Evolutionary conservation across 2,329 filamentous ascomycete genomes (phyloP), one percentile per base, ranked within the genome.

Genomic region (Hypomyces rosellus): DNA sequence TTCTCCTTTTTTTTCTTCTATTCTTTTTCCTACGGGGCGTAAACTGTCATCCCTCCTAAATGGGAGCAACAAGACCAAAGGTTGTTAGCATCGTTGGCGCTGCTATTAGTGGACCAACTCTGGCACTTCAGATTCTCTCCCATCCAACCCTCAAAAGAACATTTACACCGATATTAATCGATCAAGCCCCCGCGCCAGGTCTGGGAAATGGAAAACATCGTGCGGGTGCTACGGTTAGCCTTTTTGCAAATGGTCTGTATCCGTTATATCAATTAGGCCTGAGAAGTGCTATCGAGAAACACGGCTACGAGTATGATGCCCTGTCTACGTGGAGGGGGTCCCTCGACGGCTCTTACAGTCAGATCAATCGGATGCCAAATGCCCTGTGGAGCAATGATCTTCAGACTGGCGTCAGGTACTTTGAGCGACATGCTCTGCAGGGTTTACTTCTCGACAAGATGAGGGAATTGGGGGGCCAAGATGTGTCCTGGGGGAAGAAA

Each of bases 211-310:
- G 54, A 16, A 46, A 45, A 4, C 55, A 57, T 46, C 55, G 54
- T 22, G 54, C 54, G 15, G 59, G 58, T 25, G 58, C 57, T 38
- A 58, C 59, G 3, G 59, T 60, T 5, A 54, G 54, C 14, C 52
- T 60, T 38, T 59, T 61, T 12, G 48, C 58, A 8, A 61, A 59
- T 34, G 58, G 59, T 8, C 41, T 62, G 13, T 57, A 58, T 33
- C 54, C 57, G 4, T 45, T 60, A 12, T 44, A 45, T 36, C 43
- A 48, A 11, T 54, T 62, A 4, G 55, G 57, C 3, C 58, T 60
- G 7, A 54, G 53, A 8, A 40, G 51, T 5, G 13, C 36, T 16
- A 38, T 38, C n/a, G 36, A 38, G 36, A n/a, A 38, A 12, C 13
- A 38, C 11, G 36, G 36, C 36, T 38, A 38, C 16, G 36, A 38